Percentiles rank a stretch among this genome's conserved stretches.
These are phyloP conservation scores for Metarhizium humberi DNA, from an alignment of 2,329 filamentous ascomycete species.

Conservation along the genomic window DNA sequence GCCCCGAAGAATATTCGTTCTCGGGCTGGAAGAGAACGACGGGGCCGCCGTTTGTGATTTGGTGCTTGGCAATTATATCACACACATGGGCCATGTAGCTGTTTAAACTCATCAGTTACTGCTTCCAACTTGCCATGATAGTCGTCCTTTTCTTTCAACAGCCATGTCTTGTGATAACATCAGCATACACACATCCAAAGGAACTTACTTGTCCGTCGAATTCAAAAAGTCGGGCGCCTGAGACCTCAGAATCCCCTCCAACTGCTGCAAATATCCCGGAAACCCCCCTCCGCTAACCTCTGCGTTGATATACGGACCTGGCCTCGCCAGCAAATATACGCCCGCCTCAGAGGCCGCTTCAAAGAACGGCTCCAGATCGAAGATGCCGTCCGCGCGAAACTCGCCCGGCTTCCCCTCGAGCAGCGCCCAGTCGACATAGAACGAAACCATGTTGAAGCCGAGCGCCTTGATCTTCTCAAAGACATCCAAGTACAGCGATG, in stretches of 20 bases:
- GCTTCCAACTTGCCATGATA: neutral
- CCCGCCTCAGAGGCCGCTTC: constrained; percentile 64
- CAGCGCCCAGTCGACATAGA: constrained; percentile 72
- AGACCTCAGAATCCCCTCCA: constrained; percentile 57
- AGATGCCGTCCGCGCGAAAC: constrained; percentile 62
- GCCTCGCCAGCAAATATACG: constrained; percentile 65
- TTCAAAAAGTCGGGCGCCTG: constrained; percentile 50
- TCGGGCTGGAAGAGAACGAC: constrained; percentile 73
- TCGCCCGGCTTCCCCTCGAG: constrained; percentile 63
- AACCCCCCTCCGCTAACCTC: constrained; percentile 70
- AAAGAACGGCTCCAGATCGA: constrained; percentile 66
- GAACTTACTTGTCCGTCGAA: constrained; percentile 53
- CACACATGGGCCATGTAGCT: constrained; percentile 55
- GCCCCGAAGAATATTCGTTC: constrained; percentile 62
- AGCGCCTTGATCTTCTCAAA: constrained; percentile 77
- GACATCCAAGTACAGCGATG: constrained; percentile 52
- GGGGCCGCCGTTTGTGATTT: constrained; percentile 76
- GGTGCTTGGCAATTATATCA: constrained; percentile 59
- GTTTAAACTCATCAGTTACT: neutral
- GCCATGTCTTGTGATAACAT: neutral
- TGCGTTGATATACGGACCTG: constrained; percentile 71
- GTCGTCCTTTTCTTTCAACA: too few species aligned
- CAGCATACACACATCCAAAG: neutral
- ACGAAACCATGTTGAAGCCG: constrained; percentile 71
- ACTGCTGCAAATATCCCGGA: constrained; percentile 67